Evolutionary conservation across 148 eudicot species (phyloP).

Genomic region (Cornus suecica): DNA sequence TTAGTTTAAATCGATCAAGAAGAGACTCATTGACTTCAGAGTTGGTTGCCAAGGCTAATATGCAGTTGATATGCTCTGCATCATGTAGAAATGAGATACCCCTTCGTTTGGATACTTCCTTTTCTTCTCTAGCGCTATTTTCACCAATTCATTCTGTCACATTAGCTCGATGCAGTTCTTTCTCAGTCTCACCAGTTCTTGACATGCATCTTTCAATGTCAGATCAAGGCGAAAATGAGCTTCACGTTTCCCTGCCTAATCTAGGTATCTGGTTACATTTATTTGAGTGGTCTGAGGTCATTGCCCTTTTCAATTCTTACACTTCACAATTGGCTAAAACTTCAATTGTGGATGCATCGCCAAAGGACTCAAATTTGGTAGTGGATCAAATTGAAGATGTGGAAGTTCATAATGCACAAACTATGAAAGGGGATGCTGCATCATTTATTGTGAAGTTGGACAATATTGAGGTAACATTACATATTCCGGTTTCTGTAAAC

Average conservation of each 20-base stretch:
- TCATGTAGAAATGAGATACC: constrained; percentile 46
- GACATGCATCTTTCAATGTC: constrained; percentile 38
- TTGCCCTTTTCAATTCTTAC: constrained; percentile 42
- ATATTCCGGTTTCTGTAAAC: constrained; percentile 55
- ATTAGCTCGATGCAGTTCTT: constrained; percentile 51
- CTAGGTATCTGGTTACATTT: constrained; percentile 70
- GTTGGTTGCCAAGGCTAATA: constrained; percentile 50
- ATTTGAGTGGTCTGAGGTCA: constrained; percentile 59
- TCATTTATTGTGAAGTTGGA: constrained; percentile 42
- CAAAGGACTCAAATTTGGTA: constrained; percentile 15
- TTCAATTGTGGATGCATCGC: constrained; percentile 17
- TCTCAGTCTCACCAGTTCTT: constrained; percentile 49
- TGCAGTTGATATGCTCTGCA: constrained; percentile 49
- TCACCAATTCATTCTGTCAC: constrained; percentile 41
- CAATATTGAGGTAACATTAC: constrained; percentile 44
- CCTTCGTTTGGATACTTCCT: constrained; percentile 35
- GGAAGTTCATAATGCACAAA: constrained; percentile 23
- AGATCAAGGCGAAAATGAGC: constrained; percentile 31
- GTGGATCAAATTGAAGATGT: constrained; percentile 20
- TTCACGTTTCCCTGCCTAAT: constrained; percentile 56
- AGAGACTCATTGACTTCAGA: constrained; percentile 29
- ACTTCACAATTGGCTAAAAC: constrained; percentile 19
- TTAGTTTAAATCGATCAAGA: constrained; percentile 33
- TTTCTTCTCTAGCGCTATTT: constrained; percentile 46
- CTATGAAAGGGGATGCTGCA: constrained; percentile 20